These are phyloP conservation scores for Colletotrichum endophyticum DNA, from an alignment of 2,329 filamentous ascomycete genomes.

Conservation along the genomic window DNA sequence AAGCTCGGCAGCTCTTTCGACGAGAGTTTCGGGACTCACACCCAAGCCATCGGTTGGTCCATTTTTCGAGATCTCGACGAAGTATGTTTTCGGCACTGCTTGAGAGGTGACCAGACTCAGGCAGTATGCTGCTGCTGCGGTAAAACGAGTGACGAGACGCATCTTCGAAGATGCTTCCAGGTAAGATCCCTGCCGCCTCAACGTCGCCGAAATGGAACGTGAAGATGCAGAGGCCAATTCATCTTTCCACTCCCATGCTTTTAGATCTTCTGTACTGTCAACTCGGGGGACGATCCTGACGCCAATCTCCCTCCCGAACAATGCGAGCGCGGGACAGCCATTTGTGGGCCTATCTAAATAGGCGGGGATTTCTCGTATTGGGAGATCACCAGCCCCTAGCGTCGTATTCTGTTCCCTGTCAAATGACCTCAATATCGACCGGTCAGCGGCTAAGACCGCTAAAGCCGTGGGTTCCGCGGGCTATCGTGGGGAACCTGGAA, in stretches of 20 bases:
- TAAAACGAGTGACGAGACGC: not conserved
- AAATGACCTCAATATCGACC: not conserved
- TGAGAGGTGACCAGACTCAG: not conserved
- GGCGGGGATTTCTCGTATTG: not conserved
- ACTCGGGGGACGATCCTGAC: not conserved
- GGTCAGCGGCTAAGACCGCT: not conserved
- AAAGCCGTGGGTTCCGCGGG: not conserved
- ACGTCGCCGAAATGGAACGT: not conserved
- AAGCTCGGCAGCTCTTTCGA: not conserved
- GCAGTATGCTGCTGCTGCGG: not conserved
- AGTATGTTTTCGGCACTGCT: not conserved
- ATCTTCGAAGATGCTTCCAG: not conserved
- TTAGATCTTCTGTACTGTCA: not conserved
- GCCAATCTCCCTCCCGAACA: not conserved
- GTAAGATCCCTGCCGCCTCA: not conserved
- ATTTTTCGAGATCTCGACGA: not conserved
- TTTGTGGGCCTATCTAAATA: not conserved
- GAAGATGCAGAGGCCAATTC: not conserved
- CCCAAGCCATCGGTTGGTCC: not conserved
- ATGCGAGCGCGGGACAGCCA: not conserved
- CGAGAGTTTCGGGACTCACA: not conserved
- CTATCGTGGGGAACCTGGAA: not conserved
- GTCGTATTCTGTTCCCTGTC: not conserved
- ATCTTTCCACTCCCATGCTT: not conserved
- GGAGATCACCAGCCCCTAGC: not conserved